Evolutionary conservation across 192 early-diverging fungal species (phyloP).

Genomic region (Gorgonomyces haynaldii): DNA sequence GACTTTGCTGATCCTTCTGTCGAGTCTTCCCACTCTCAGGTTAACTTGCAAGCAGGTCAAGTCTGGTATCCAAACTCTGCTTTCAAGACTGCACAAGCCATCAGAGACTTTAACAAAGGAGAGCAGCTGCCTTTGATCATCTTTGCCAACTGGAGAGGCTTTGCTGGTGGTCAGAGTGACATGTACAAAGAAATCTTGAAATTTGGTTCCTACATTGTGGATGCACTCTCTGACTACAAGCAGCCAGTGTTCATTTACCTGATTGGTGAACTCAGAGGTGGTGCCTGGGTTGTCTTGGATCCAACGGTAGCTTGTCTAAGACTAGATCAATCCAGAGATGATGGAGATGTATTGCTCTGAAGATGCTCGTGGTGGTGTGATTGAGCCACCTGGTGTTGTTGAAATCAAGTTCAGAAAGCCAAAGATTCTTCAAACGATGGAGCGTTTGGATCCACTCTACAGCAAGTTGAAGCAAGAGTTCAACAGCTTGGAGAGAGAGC

Average conservation of each 20-base stretch:
- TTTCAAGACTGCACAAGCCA: conserved; percentile 99
- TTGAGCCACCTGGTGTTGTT: conserved; percentile 95
- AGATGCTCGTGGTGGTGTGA: conserved; percentile 81
- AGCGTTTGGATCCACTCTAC: conserved; percentile 76
- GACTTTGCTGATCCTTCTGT: conserved; percentile 92
- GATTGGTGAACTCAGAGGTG: conserved; percentile 93
- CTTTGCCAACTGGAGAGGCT: conserved; percentile 99
- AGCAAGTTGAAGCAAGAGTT: conserved; percentile 56
- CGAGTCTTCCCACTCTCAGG: conserved; percentile 77
- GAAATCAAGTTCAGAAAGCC: conserved; percentile 97
- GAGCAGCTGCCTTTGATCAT: conserved; percentile 96
- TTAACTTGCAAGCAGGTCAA: conserved; percentile 80
- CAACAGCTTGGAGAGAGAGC: background rate
- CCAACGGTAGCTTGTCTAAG: too few species aligned
- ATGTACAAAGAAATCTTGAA: conserved; percentile 98
- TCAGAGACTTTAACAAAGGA: conserved; percentile 97
- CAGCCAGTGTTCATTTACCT: conserved; percentile 97
- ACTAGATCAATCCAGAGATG: conserved; percentile 89
- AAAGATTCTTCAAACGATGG: conserved; percentile 85
- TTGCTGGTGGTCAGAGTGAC: conserved; percentile 97
- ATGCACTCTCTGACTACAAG: conserved; percentile 89
- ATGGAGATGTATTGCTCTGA: conserved; percentile 99
- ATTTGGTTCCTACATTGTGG: conserved; percentile 94
- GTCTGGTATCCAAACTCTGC: conserved; percentile 99
- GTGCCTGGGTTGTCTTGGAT: conserved; percentile 96